Percentiles rank a stretch among this genome's conserved stretches.
These are phyloP conservation scores for Dalbergia cochinchinensis DNA, from an alignment of 306 rosid genomes.

Conservation along the genomic window DNA sequence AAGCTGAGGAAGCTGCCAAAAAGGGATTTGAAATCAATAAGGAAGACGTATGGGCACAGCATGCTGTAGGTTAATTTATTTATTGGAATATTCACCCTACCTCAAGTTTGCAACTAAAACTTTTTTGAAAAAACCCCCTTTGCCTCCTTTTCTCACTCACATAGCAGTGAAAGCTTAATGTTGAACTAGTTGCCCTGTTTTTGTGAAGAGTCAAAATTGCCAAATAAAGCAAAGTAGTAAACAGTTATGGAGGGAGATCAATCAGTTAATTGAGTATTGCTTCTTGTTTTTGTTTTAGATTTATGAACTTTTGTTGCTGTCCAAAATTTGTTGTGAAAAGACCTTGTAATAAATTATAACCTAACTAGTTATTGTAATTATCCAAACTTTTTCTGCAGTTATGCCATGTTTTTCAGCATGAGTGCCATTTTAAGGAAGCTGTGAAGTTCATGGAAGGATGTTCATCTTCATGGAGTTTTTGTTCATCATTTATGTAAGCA, in stretches of 20 bases:
- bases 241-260: background rate
- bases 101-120: background rate
- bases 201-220: background rate
- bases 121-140: constrained; percentile 10
- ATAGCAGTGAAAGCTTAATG: background rate
- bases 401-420: constrained; percentile 86
- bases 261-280: constrained; percentile 12
- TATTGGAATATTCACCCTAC: background rate
- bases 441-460: constrained; percentile 86
- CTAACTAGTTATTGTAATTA: constrained; percentile 31
- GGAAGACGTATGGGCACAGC: constrained; percentile 83
- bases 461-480: constrained; percentile 76
- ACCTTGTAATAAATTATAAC: constrained; percentile 5
- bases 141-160: background rate
- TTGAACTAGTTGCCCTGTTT: constrained; percentile 12
- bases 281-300: constrained; percentile 34
- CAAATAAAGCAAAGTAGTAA: background rate
- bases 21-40: constrained; percentile 76
- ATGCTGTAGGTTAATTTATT: constrained; percentile 65
- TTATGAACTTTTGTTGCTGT: constrained; percentile 14
- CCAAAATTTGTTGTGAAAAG: constrained; percentile 1
- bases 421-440: constrained; percentile 82
- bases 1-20: constrained; percentile 84
- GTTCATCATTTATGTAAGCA: constrained; percentile 72
- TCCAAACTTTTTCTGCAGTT: constrained; percentile 62